Conservation (phyloP, 495 filamentous ascomycete species). For the Neurospora hispaniola region DNA sequence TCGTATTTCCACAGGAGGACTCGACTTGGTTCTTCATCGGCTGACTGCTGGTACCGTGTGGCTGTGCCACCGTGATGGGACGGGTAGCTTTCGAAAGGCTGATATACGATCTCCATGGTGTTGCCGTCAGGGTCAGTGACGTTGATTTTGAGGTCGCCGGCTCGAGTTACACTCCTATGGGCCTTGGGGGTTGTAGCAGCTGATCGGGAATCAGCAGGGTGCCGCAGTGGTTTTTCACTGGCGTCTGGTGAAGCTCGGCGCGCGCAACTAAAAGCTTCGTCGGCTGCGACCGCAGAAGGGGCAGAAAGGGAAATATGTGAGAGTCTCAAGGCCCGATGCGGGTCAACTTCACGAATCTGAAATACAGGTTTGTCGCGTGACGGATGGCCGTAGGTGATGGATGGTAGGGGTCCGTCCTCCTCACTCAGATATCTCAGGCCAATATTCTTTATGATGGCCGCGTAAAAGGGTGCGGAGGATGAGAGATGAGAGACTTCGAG, state of each 20-base stretch:
- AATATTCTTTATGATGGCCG: conserved; percentile 62
- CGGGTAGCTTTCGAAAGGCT: conserved; percentile 18
- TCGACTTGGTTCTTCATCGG: conserved; percentile 32
- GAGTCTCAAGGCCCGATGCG: conserved; percentile 18
- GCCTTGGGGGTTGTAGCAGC: conserved; percentile 12
- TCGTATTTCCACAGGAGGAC: conserved; percentile 42
- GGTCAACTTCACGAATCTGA: conserved; percentile 25
- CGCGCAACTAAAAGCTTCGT: conserved; percentile 33
- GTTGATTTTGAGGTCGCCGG: conserved; percentile 24
- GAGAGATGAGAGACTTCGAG: conserved; percentile 63
- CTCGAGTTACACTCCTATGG: conserved; percentile 4
- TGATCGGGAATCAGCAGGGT: conserved; percentile 8
- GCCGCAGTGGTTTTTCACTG: conserved; percentile 9
- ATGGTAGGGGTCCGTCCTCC: conserved; percentile 25
- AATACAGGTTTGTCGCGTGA: conserved; percentile 23
- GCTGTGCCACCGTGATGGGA: conserved; percentile 24
- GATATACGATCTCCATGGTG: conserved; percentile 37
- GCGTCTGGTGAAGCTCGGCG: conserved; percentile 29
- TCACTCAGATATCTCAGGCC: conserved; percentile 56
- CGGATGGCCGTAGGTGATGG: conserved; percentile 21
- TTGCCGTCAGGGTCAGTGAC: conserved; percentile 43
- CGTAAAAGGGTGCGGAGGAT: conserved; percentile 69
- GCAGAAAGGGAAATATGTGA: conserved; percentile 33
- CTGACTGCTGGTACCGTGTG: conserved; percentile 23
- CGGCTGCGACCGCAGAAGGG: conserved; percentile 27